phyloP scores from a whole-genome alignment of 306 rosid genomes.

The Bauhinia variegata region DNA sequence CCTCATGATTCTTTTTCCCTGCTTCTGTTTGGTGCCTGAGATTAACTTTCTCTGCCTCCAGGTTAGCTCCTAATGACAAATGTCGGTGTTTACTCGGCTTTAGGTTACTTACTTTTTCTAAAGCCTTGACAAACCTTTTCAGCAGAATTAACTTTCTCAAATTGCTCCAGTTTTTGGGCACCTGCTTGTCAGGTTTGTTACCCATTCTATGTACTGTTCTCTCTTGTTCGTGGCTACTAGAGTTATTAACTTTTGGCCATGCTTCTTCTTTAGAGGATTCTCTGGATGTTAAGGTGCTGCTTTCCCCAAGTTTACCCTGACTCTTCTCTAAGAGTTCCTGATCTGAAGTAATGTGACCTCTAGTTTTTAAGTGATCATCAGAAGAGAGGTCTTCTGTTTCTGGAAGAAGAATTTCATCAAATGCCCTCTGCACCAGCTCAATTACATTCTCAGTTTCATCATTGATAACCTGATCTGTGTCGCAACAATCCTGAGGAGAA shows the following conservation, averaged over 20 bases:
- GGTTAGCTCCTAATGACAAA: conserved; percentile 48
- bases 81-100: conserved; percentile 38
- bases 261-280: conserved; percentile 40
- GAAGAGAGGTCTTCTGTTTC: conserved; percentile 54
- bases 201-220: conserved; percentile 41
- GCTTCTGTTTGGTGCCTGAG: conserved; percentile 63
- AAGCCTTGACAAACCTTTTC: conserved; percentile 84
- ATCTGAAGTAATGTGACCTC: conserved; percentile 37
- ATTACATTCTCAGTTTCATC: conserved; percentile 45
- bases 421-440: conserved; percentile 79
- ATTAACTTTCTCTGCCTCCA: conserved; percentile 58
- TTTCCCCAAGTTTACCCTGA: conserved; percentile 40
- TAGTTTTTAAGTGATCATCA: conserved; percentile 37
- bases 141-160: conserved; percentile 68
- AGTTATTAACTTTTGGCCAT: conserved; percentile 21
- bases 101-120: conserved; percentile 71
- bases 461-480: conserved; percentile 35
- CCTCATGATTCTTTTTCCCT: conserved; percentile 64
- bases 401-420: conserved; percentile 83
- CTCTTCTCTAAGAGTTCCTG: conserved; percentile 35
- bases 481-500: conserved; percentile 37
- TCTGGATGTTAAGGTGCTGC: conserved; percentile 24
- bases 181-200: conserved; percentile 43
- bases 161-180: conserved; percentile 77
- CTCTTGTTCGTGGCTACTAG: conserved; percentile 38